Conservation (phyloP, 176 grass and related monocot genomes). For the Poa pratensis region DNA sequence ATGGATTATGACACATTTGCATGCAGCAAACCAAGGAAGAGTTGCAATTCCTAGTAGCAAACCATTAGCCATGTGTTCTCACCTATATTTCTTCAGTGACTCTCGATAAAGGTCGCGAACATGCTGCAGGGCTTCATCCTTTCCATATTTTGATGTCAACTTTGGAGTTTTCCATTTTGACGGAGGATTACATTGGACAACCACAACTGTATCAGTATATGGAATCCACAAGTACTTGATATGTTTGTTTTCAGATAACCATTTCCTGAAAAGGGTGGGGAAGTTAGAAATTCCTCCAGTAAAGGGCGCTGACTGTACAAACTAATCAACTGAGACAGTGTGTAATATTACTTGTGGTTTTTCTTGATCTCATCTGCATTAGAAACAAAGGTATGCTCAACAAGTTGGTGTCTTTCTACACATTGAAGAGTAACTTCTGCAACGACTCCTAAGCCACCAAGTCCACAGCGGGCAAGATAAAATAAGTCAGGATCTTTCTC, state of each 20-base stretch:
- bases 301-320: neutral
- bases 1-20: constrained; percentile 2
- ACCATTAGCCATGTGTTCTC: constrained; percentile 28
- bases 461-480: constrained; percentile 82
- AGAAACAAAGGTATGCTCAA: constrained; percentile 90
- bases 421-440: constrained; percentile 87
- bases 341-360: constrained; percentile 87
- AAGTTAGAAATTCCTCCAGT: constrained; percentile 25
- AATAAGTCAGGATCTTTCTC: constrained; percentile 93
- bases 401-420: constrained; percentile 79
- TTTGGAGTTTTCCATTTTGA: constrained; percentile 82
- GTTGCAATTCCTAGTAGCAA: constrained; percentile 14
- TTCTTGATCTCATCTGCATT: constrained; percentile 76
- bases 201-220: constrained; percentile 75
- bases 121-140: constrained; percentile 83
- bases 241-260: constrained; percentile 87
- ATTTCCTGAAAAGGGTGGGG: constrained; percentile 64
- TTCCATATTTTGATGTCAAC: constrained; percentile 67
- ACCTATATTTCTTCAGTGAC: constrained; percentile 76
- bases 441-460: constrained; percentile 76
- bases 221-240: constrained; percentile 91
- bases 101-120: constrained; percentile 76
- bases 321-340: constrained; percentile 27
- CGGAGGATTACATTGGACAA: constrained; percentile 83
- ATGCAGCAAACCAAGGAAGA: constrained; percentile 8